A percentile compares a stretch with the other conserved stretches of the same genome.
phyloP scores from a whole-genome alignment of 169 alveolate genomes.

The Cryptosporidium canis region DNA sequence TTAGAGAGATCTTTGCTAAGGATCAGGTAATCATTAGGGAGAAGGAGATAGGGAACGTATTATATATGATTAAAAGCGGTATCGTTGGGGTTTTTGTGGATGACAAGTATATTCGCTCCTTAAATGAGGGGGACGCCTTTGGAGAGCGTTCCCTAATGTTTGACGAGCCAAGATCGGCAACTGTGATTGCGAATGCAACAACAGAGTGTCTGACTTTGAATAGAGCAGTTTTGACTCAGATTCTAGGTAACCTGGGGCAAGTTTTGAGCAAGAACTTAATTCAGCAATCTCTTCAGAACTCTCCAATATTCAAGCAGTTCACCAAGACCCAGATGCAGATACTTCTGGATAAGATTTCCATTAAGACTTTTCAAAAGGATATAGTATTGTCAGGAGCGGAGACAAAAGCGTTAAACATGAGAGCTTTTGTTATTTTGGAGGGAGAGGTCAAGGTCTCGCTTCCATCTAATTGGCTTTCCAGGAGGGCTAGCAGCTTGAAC shows the following conservation, averaged over 20 bases:
- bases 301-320: slow-evolving; percentile 84
- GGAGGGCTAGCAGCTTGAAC: slow-evolving; percentile 11
- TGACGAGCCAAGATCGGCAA: slow-evolving; percentile 93
- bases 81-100: slow-evolving; percentile 85
- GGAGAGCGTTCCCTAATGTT: slow-evolving; percentile 93
- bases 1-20: slow-evolving; percentile 82
- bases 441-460: slow-evolving; percentile 82
- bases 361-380: not conserved
- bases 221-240: slow-evolving; percentile 83
- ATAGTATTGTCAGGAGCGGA: not conserved
- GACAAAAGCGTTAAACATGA: slow-evolving; percentile 48
- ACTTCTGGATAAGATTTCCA: slow-evolving; percentile 18
- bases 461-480: slow-evolving; percentile 55
- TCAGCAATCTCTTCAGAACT: slow-evolving; percentile 79
- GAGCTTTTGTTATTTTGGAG: slow-evolving; percentile 83
- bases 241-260: slow-evolving; percentile 87
- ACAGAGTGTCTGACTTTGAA: slow-evolving; percentile 87
- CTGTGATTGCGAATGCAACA: slow-evolving; percentile 86
- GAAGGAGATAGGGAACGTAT: slow-evolving; percentile 91
- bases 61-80: slow-evolving; percentile 90
- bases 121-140: slow-evolving; percentile 89
- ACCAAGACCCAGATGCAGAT: slow-evolving; percentile 73
- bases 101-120: slow-evolving; percentile 78
- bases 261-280: slow-evolving; percentile 77
- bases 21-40: slow-evolving; percentile 89